A percentile compares a stretch with the other conserved stretches of the same genome.
Evolutionary conservation across 73 alveolate species (phyloP).

Genomic region (Tetrahymena malaccensis): DNA sequence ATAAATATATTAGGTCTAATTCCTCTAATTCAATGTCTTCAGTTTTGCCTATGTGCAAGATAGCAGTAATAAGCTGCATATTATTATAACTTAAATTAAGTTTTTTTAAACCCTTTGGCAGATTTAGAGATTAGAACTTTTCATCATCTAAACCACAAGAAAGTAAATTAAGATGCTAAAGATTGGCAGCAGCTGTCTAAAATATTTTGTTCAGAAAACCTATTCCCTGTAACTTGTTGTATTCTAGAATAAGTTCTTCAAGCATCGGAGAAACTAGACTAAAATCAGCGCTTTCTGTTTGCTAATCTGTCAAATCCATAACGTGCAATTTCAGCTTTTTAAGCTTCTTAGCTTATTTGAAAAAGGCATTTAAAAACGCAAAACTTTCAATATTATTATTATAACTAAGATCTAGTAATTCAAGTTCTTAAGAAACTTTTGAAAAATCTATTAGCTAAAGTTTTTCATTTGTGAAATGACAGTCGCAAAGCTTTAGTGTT

Average conservation of each 20-base stretch:
- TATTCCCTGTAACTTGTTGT: not conserved
- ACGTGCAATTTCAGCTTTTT: not conserved
- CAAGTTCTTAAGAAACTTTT: not conserved
- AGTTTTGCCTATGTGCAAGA: not conserved
- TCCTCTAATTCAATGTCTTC: not conserved
- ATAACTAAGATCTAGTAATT: not conserved
- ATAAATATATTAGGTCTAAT: not conserved
- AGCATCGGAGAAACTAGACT: not conserved
- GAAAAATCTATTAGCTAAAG: not conserved
- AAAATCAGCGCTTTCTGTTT: not conserved
- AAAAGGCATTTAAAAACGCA: not conserved
- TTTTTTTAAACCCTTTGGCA: not conserved
- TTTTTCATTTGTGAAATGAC: not conserved
- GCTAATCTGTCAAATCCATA: not conserved
- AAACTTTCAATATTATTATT: not conserved
- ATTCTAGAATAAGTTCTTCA: not conserved
- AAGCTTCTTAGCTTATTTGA: not conserved
- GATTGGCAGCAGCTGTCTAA: not conserved
- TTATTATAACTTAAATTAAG: not conserved
- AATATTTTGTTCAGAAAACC: not conserved
- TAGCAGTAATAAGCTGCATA: not conserved
- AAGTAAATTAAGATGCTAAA: not conserved
- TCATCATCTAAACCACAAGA: not conserved
- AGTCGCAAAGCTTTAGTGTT: not conserved
- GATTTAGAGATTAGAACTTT: not conserved